Base-by-base conservation (phyloP, 2,329 filamentous ascomycete species). In the Penicillium fuscoglaucum region DNA sequence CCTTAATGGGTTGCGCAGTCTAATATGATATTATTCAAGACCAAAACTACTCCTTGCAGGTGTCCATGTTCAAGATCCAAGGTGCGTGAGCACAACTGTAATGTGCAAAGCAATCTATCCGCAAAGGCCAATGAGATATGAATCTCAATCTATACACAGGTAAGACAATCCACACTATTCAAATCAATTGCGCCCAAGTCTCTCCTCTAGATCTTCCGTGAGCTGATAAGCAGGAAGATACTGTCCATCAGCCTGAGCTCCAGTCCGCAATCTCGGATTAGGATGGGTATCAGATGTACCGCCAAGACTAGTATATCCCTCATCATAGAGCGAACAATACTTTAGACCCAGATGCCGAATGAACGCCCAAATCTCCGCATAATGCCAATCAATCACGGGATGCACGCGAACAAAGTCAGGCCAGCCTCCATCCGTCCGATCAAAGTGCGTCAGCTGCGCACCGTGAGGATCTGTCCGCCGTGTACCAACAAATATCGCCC, bases 361-460 rank as follows among this genome's bases (percentile, higher is more conserved):
- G 71, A 96, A 92, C 19, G 87, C 86, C 95, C 95, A 98, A 54
- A 98, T 93, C 74, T 98, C 93, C 12, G 86, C 85, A 75, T 97
- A 96, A 74, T 95, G 91, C 95, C 95, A 99, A 76, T 99, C 95
- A 70, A 99, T 93, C 10, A 99, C 90, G 0, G 95, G 93, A 75
- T 99, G 92, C 60, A 98, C 83, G 58, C 95, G 86, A 87, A 98
- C 93, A 70, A 98, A 96, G 44, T 82, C 79, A 37, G 95, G 95
- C 95, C 95, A 99, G 2, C 89, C 92, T 37, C 84, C 80, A 75
- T 98, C 95, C 5, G 95, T 99, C 51, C 83, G 84, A 72, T 96
- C 90, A 72, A 98, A 98, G 75, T 90, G 86, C 40, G 84, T 89
- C 68, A 99, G 75, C 17, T 83, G 80, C 66, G 86, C 87, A 47